Evolutionary conservation across 129 eudicot genomes (phyloP), one percentile per base, ranked within the genome.

Genomic region (Gnaphalium uliginosum): DNA sequence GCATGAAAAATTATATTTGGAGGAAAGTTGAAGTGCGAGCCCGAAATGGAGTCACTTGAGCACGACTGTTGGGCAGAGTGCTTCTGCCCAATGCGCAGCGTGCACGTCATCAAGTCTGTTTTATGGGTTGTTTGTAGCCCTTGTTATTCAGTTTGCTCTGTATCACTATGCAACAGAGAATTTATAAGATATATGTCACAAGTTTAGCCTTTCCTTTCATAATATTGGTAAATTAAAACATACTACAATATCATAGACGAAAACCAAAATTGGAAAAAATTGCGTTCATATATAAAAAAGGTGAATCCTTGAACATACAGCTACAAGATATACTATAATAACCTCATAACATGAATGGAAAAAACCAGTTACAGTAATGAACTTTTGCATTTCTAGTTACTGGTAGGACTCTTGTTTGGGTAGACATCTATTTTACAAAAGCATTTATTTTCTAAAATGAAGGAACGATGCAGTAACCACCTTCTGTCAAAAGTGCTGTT

Each of bases 391-490:
- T 68, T 66, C 58, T 62, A 41, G 74, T 68, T 74, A 85, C 33
- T 9, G 62, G 10, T 23, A 68, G 41, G 51, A n/a, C 24, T 54
- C 60, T 54, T 54, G 57, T 54, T 54, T 54, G 60, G 60, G 24
- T n/a, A 25, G 3, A 21, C 56, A 35, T 68, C 39, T 65, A 19
- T 72, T 18, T 56, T 54, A 50, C 61, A 54, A 57, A 15, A 74
- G 50, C 59, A 15, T 27, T 1, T 27, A 27, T n/a, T 85, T 56
- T n/a, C 25, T 71, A 89, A 77, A 82, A 89, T 8, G 96, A 87
- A 6, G 98, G 97, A 56, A 94, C 88, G 4, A 89, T 72, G 73
- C 90, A 88, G 65, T 87, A 87, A 61, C 87, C 87, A 57, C 60
- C 81, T 15, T 89, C 96, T 59, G 78, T 78, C 68, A 88, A 59